Evolutionary conservation across 2,329 filamentous ascomycete genomes (phyloP).

Genomic region (Fusarium torulosum): DNA sequence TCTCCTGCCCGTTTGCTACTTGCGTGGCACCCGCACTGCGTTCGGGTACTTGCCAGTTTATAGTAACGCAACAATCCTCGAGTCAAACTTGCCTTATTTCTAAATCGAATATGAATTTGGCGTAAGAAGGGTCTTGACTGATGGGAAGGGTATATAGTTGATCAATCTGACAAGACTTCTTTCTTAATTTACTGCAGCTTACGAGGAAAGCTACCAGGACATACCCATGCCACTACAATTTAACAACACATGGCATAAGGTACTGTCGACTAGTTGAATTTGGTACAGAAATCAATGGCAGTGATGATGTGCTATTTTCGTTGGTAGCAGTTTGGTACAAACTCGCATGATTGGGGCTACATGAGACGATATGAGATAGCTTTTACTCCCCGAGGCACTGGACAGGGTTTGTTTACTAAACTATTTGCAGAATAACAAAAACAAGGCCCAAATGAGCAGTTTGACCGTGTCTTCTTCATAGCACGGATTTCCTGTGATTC

Average conservation of each 20-base stretch:
- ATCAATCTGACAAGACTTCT: not conserved
- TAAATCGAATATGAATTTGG: not conserved
- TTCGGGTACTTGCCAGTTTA: constrained; percentile 10
- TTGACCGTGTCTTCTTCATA: not conserved
- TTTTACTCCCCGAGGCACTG: not conserved
- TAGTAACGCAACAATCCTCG: not conserved
- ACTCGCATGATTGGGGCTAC: not conserved
- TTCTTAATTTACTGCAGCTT: too few relatives aligned
- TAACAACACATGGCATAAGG: not conserved
- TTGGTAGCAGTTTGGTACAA: not conserved
- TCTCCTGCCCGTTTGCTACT: constrained; percentile 9
- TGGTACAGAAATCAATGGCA: not conserved
- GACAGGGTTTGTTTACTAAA: too few relatives aligned
- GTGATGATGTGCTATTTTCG: not conserved
- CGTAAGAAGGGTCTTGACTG: too few relatives aligned
- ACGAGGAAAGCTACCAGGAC: not conserved
- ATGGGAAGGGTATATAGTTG: not conserved
- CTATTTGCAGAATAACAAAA: too few relatives aligned
- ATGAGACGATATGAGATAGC: not conserved
- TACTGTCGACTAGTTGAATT: not conserved
- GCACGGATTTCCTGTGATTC: not conserved
- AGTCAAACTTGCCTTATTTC: not conserved
- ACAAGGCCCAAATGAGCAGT: not conserved
- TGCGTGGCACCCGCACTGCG: constrained; percentile 10
- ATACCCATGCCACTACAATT: not conserved